Evolutionary conservation across 192 early-diverging fungal species (phyloP).

Genomic region (Polychytrium aggregatum): DNA sequence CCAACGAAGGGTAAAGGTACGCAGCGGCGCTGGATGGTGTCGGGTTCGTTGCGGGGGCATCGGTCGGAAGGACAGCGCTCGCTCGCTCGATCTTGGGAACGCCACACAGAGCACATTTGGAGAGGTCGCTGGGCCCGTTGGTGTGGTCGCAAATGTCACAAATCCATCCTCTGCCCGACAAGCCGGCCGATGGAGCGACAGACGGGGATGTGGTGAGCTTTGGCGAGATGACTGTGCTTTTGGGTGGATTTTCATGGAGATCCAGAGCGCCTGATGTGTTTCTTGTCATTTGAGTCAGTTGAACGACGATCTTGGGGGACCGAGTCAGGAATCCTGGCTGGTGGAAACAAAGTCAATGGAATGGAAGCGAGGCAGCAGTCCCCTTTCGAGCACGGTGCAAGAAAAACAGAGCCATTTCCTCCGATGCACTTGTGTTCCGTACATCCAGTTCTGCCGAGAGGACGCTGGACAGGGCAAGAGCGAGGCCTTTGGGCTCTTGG

Average conservation of each 20-base stretch:
- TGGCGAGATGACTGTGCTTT: constrained; percentile 9
- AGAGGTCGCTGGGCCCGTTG: constrained; percentile 21
- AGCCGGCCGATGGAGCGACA: too few species aligned
- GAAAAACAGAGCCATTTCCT: not conserved
- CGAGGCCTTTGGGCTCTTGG: constrained; percentile 1
- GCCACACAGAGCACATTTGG: constrained; percentile 50
- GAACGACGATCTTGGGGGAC: constrained; percentile 21
- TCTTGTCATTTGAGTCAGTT: not conserved
- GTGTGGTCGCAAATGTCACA: constrained; percentile 41
- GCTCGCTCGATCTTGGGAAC: constrained; percentile 20
- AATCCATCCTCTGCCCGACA: too few species aligned
- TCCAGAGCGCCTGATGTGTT: constrained; percentile 8
- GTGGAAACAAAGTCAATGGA: not conserved
- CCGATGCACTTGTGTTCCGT: not conserved
- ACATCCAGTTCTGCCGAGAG: constrained; percentile 7
- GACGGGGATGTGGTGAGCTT: constrained; percentile 4
- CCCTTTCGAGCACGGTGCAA: not conserved
- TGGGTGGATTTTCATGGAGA: not conserved
- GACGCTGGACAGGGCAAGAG: constrained; percentile 8
- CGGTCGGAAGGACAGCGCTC: not conserved
- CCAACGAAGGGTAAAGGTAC: not conserved
- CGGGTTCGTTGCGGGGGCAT: not conserved
- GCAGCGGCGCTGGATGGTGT: not conserved
- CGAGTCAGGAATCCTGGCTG: constrained; percentile 13
- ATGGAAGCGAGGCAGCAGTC: not conserved